Percentiles rank a stretch among this genome's conserved stretches.
Evolutionary conservation across 208 protist species (phyloP).

Genomic region (Acanthamoeba royreba): DNA sequence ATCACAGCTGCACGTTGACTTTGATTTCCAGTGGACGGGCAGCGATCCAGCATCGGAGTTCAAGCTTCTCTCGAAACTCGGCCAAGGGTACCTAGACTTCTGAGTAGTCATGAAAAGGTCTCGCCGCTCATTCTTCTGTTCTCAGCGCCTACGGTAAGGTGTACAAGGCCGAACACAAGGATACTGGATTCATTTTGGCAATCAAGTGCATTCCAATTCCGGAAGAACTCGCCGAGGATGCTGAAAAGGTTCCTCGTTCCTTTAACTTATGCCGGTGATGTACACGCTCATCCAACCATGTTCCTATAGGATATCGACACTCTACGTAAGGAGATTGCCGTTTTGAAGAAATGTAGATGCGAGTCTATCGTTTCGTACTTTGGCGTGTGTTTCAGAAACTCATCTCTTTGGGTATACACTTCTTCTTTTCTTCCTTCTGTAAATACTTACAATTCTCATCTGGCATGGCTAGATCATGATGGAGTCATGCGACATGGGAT

Average conservation of each 20-base stretch:
- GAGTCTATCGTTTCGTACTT: constrained; percentile 30
- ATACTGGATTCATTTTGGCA: constrained; percentile 24
- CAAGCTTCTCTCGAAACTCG: neutral
- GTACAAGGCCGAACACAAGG: constrained; percentile 47
- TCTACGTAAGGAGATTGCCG: constrained; percentile 30
- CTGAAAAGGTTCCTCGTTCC: neutral
- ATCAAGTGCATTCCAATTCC: constrained; percentile 45
- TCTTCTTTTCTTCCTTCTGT: neutral
- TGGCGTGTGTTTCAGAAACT: constrained; percentile 41
- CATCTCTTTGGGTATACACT: constrained; percentile 20
- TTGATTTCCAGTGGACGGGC: constrained; percentile 46
- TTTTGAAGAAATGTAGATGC: constrained; percentile 4
- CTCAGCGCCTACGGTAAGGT: constrained; percentile 39
- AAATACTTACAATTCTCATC: neutral
- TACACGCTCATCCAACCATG: neutral
- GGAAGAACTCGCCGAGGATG: neutral
- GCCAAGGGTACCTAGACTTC: neutral
- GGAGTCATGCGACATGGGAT: constrained; percentile 46
- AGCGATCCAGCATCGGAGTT: constrained; percentile 19
- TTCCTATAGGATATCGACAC: constrained; percentile 27
- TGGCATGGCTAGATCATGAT: constrained; percentile 57
- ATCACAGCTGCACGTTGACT: constrained; percentile 40
- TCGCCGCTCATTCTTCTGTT: neutral
- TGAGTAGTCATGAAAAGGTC: neutral
- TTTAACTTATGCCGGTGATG: too few species aligned